A percentile compares a stretch with the other conserved stretches of the same genome.
These are phyloP conservation scores for Leishmania lainsoni DNA, from an alignment of 208 protist genomes.

Conservation along the genomic window DNA sequence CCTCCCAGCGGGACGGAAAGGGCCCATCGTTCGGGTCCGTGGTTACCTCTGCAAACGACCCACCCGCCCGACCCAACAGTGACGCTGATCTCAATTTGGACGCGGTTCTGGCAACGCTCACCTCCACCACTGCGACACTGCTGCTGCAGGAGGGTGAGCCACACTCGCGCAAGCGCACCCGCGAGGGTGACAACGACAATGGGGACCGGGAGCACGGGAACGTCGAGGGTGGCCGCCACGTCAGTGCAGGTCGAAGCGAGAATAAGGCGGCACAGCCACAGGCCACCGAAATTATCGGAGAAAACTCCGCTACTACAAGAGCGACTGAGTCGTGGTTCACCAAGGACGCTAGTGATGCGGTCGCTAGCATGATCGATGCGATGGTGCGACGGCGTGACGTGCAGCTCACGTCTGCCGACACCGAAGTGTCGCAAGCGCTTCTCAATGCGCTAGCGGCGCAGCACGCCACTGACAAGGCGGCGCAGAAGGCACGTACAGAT, in stretches of 20 bases:
- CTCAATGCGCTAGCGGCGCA: slow-evolving; percentile 24
- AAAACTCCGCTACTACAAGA: neutral
- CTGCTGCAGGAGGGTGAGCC: neutral
- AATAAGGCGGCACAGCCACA: neutral
- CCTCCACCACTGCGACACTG: slow-evolving; percentile 8
- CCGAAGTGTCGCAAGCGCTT: slow-evolving; percentile 21
- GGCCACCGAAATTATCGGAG: neutral
- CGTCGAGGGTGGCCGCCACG: neutral
- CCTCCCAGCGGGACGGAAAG: slow-evolving; percentile 19
- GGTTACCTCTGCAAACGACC: neutral
- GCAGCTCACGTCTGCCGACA: slow-evolving; percentile 25
- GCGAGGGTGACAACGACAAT: neutral
- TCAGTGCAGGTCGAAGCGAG: neutral
- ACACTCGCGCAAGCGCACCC: slow-evolving; percentile 1
- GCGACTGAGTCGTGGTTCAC: slow-evolving; percentile 10
- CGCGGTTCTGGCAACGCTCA: slow-evolving; percentile 12
- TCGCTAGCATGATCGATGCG: slow-evolving; percentile 29
- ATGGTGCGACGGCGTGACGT: slow-evolving; percentile 28
- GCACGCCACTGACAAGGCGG: slow-evolving; percentile 14
- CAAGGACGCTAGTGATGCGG: slow-evolving; percentile 19
- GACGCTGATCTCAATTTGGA: neutral
- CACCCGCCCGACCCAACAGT: neutral
- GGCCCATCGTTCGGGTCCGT: slow-evolving; percentile 10
- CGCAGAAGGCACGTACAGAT: neutral
- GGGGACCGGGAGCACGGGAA: neutral